Evolutionary conservation across 441 rosid species (phyloP), one percentile per base, ranked within the genome.

Genomic region (Corymbia citriodora): DNA sequence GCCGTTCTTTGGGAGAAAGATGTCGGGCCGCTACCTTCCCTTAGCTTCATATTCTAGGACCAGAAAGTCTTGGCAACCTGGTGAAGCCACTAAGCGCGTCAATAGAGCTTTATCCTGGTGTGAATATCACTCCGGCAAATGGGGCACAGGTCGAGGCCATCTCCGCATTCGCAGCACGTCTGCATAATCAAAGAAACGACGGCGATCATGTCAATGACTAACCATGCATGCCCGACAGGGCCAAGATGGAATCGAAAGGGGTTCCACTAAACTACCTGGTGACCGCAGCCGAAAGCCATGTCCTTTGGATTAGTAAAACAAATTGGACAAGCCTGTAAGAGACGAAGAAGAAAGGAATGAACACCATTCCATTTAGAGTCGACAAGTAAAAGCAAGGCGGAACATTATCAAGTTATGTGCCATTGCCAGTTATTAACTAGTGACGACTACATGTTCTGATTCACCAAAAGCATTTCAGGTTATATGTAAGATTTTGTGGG

Each of bases 211-310:
- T 83, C 55, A 3, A 65, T 57, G 59, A 52, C 83, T 91, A 91
- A 23, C 59, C 87, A 17, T 29, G 70, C 27, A 31, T 27, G 81
- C 19, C 14, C n/a, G 11, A 55, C 63, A 81, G 53, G 15, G 3
- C 79, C 18, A 19, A 72, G 48, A 72, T 59, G 86, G 90, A 88
- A n/a, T 74, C 3, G 9, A 25, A 54, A 55, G 17, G 49, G 89
- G 82, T 33, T 61, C 88, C 72, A 85, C 82, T 79, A 57, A n/a
- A 91, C 85, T 89, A 97, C 99, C 99, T 96, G 99, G 92, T 98
- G 99, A 83, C 99, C 99, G 82, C 99, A 98, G 50, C 97, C 97
- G 88, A 98, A 97, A 90, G 99, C 99, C 99, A 98, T 94, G 93
- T 97, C 93, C 95, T 95, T 97, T 82, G 90, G 91, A 93, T 89